phyloP scores from a whole-genome alignment of 148 eudicot genomes.

The Nepenthes mirabilis region DNA sequence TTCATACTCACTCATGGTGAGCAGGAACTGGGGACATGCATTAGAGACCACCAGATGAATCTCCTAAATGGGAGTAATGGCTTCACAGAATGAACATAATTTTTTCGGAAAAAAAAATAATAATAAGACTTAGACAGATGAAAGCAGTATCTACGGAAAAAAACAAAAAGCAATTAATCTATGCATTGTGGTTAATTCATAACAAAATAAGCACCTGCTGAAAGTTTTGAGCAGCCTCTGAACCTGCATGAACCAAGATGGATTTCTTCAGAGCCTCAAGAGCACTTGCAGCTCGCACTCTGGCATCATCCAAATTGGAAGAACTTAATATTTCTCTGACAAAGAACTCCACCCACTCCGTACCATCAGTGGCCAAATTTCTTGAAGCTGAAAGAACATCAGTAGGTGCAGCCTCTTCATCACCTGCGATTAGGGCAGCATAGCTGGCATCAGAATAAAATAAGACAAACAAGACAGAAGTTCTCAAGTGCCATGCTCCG shows the following conservation, averaged over 20 bases:
- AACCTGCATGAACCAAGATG: conserved; percentile 32
- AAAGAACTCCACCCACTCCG: conserved; percentile 87
- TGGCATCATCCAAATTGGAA: conserved; percentile 58
- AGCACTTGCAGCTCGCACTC: conserved; percentile 57
- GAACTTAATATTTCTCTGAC: conserved; percentile 62
- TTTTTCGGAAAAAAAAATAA: no score
- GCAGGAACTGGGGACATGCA: no score
- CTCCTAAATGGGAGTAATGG: no score
- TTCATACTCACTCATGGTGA: no score
- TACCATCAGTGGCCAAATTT: conserved; percentile 34
- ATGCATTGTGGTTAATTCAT: neutral
- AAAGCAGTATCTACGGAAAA: no score
- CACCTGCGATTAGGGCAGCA: conserved; percentile 19
- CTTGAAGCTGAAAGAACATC: conserved; percentile 19
- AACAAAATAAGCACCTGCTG: conserved; percentile 40
- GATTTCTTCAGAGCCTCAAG: conserved; percentile 74
- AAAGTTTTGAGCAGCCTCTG: conserved; percentile 34
- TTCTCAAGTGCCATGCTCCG: no score
- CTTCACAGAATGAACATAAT: no score
- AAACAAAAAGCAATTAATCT: no score
- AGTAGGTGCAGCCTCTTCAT: conserved; percentile 22
- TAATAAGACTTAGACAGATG: no score
- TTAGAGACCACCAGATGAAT: no score
- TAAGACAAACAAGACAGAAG: no score
- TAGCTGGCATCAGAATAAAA: conserved; percentile 4